Percentiles rank a stretch among this genome's conserved stretches.
Conservation (phyloP, 2,329 filamentous ascomycete genomes). For the Teratosphaeria gauchensis region DNA sequence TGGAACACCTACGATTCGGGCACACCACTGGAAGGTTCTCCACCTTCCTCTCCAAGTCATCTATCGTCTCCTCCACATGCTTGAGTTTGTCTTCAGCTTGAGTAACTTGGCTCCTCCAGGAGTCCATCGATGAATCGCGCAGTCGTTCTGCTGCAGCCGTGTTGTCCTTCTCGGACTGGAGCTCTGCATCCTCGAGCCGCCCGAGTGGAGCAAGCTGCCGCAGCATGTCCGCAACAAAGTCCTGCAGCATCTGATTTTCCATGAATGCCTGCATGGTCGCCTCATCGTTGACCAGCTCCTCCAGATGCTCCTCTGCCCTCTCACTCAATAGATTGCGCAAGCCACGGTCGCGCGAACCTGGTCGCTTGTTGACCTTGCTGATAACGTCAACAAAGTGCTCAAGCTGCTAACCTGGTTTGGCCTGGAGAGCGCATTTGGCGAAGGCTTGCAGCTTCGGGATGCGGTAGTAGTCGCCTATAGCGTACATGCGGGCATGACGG, state of each 20-base stretch:
- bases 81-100: not conserved
- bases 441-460: slow-evolving; percentile 4
- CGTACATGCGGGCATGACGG: slow-evolving; percentile 7
- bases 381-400: slow-evolving; percentile 7
- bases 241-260: not conserved
- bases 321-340: slow-evolving; percentile 32
- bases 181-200: not conserved
- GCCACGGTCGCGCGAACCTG: not conserved
- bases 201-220: not conserved
- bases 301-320: slow-evolving; percentile 20
- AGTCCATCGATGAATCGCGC: not conserved
- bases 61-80: not conserved
- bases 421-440: slow-evolving; percentile 4
- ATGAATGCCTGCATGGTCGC: slow-evolving; percentile 1
- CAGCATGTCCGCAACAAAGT: slow-evolving; percentile 1
- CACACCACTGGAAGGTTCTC: not conserved
- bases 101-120: not conserved
- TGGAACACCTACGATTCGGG: not conserved
- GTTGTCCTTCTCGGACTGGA: not conserved
- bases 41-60: not conserved
- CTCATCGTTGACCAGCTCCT: not conserved
- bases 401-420: not conserved
- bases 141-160: not conserved
- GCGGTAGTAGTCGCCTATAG: slow-evolving; percentile 12
- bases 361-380: slow-evolving; percentile 2